A percentile compares a stretch with the other conserved stretches of the same genome.
These are phyloP conservation scores for Lyophyllum decastes DNA, from an alignment of 768 basidiomycete species.

Conservation along the genomic window DNA sequence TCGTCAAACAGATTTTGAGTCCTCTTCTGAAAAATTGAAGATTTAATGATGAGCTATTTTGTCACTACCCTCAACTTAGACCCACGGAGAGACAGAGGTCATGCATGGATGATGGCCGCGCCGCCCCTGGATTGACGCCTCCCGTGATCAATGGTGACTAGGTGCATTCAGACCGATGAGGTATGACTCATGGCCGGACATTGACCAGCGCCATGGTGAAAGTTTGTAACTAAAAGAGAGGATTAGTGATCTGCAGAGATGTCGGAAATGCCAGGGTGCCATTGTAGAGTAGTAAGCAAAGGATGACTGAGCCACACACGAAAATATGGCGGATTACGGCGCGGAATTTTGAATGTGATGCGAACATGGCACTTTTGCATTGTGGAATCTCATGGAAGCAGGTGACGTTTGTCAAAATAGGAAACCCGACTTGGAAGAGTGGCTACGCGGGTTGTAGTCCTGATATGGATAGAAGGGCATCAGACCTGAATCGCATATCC, in stretches of 20 bases:
- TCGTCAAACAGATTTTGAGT: too few species aligned
- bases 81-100: too few species aligned
- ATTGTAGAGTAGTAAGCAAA: slow-evolving; percentile 1
- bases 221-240: too few species aligned
- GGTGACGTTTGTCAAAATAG: slow-evolving; percentile 11
- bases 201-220: too few species aligned
- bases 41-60: too few species aligned
- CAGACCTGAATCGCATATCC: background rate
- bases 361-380: background rate
- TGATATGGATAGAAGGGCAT: slow-evolving; percentile 16
- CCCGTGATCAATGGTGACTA: background rate
- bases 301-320: slow-evolving; percentile 9
- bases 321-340: background rate
- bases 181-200: background rate
- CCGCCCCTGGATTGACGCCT: slow-evolving; percentile 9
- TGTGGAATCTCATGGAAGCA: slow-evolving; percentile 2
- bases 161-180: too few species aligned
- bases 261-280: background rate
- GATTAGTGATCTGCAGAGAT: background rate
- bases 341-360: slow-evolving; percentile 6
- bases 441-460: slow-evolving; percentile 1
- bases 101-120: slow-evolving; percentile 5
- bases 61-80: too few species aligned
- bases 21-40: too few species aligned
- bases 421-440: slow-evolving; percentile 6